Base-by-base conservation (phyloP, 371 early-diverging fungal genomes). In the Mucor saturninus region DNA sequence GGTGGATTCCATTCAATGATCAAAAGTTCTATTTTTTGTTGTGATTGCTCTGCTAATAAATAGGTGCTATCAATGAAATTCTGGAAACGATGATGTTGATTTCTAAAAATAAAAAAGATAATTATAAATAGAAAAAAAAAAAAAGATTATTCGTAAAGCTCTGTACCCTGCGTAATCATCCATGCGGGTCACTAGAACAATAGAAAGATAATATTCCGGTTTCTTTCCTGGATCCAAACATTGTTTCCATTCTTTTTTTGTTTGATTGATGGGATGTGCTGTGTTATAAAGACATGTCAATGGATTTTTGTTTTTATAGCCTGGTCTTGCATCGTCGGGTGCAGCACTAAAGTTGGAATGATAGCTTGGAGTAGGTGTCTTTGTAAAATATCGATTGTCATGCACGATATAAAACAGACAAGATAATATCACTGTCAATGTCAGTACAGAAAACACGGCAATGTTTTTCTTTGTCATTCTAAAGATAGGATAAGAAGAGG, bases 1-100 rank as follows among this genome's bases (percentile, higher is more conserved):
- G 80, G 77, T 29, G 80, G 80, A 53, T 79, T 79, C 80, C 80
- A 79, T 61, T 79, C 80, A 37, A 79, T 61, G 48, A 79, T 69
- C 9, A 79, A 48, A 10, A 79, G 50, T 66, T 79, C 80, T 15
- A 79, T 74, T 21, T 79, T 68, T 38, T 75, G 70, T 53, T 75
- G 61, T 9, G 80, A 73, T 32, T 73, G 67, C 40, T 79, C 75
- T 8, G 80, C 80, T 26, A 79, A 49, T 26, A 76, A 49, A 38
- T 69, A 79, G 3, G 75, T 69, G 10, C 75, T 74, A 35, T 79
- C 77, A 37, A 79, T 74, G 50, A 75, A 75, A 53, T 79, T 79
- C 38, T 79, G 80, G 15, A 79, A 61, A 21, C 80, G 73, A 40
- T 79, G 80, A 49, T 75, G 69, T 62, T 79, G 80, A 40, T 74